phyloP scores from a whole-genome alignment of 305 asterid species.

The Fraxinus nigra region DNA sequence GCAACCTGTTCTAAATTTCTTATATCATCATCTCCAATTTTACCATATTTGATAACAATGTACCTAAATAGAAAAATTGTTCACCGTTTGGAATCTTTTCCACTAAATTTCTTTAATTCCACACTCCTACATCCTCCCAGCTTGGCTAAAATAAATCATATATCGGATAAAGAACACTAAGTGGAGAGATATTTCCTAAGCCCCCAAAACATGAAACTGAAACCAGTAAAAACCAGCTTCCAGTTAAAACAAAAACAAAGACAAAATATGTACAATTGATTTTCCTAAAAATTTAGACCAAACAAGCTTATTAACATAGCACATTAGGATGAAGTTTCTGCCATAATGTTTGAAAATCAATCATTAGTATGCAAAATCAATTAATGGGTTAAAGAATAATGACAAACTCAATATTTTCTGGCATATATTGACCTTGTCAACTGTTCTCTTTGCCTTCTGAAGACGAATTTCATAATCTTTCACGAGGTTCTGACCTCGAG shows the following conservation, averaged over 20 bases:
- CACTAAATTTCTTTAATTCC: not conserved
- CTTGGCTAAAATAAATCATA: not conserved
- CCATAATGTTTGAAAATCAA: not conserved
- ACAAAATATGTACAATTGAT: not conserved
- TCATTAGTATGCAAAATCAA: constrained; percentile 8
- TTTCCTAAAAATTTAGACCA: constrained; percentile 3
- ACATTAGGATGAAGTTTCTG: not conserved
- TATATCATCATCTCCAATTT: constrained; percentile 1
- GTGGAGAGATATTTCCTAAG: not conserved
- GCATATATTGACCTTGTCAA: constrained; percentile 41
- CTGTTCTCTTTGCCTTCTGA: constrained; percentile 36
- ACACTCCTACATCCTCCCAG: not conserved
- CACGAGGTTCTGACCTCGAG: constrained; percentile 47
- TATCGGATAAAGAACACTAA: not conserved
- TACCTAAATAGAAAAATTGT: not conserved
- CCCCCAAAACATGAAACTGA: constrained; percentile 7
- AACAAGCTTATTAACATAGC: not conserved
- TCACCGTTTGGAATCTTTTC: not conserved
- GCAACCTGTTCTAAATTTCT: constrained; percentile 3
- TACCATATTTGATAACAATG: constrained; percentile 13
- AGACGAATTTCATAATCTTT: constrained; percentile 48
- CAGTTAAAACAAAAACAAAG: not conserved
- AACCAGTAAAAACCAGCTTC: not conserved
- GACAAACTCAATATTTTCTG: not conserved
- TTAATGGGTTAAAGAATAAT: not conserved